Conservation (phyloP, 441 rosid species). For the Populus hybrid region DNA sequence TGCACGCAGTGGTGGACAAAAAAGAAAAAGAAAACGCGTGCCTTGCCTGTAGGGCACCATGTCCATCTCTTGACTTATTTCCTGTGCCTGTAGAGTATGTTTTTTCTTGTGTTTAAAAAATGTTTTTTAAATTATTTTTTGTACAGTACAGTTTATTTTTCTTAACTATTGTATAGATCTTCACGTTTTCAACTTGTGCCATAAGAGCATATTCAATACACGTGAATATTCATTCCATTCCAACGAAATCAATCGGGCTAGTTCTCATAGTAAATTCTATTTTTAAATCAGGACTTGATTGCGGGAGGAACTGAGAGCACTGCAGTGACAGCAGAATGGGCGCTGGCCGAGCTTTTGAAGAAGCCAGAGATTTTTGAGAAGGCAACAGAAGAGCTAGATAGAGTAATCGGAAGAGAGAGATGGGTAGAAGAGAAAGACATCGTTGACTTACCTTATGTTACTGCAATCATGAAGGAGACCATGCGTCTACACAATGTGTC, state of each 20-base stretch:
- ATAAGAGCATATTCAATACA: too few species aligned
- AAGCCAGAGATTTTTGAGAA: slow-evolving; percentile 36
- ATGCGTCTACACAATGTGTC: slow-evolving; percentile 47
- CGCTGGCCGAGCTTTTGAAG: slow-evolving; percentile 37
- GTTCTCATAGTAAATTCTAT: neutral
- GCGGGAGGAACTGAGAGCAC: slow-evolving; percentile 50
- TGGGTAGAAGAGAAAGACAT: slow-evolving; percentile 43
- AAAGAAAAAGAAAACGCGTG: too few species aligned
- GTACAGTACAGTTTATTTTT: too few species aligned
- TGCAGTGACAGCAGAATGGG: slow-evolving; percentile 46
- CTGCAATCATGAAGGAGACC: slow-evolving; percentile 49
- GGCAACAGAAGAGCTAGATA: slow-evolving; percentile 39
- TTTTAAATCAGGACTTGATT: slow-evolving; percentile 33
- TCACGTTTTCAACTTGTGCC: too few species aligned
- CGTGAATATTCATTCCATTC: neutral
- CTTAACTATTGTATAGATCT: too few species aligned
- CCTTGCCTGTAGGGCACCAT: too few species aligned
- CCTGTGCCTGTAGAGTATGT: too few species aligned
- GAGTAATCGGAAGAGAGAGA: slow-evolving; percentile 32
- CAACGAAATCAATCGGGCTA: neutral
- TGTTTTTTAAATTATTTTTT: too few species aligned
- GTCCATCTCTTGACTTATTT: too few species aligned
- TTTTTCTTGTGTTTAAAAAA: too few species aligned
- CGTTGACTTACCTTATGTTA: slow-evolving; percentile 26
- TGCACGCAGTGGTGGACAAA: too few species aligned